Conservation (phyloP, 2,329 filamentous ascomycete genomes). For the Aspergillus amoenus region DNA sequence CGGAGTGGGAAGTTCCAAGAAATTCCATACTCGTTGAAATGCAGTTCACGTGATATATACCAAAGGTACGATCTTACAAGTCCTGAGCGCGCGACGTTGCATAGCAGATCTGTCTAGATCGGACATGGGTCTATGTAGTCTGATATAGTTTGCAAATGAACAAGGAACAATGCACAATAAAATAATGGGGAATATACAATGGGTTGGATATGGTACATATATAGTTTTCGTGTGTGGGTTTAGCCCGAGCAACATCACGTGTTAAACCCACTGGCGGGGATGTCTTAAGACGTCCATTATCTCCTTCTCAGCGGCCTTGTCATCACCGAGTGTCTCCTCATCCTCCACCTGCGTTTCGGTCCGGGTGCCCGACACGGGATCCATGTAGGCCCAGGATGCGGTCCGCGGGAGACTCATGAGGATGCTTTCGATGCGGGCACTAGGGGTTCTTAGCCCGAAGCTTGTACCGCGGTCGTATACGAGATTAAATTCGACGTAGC, state of each 20-base stretch:
- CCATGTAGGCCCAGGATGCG: conserved; percentile 95
- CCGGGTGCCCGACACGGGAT: conserved; percentile 52
- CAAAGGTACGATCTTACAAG: too few relatives aligned
- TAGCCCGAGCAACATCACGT: not conserved
- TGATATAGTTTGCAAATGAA: not conserved
- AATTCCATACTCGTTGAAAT: not conserved
- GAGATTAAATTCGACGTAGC: conserved; percentile 98
- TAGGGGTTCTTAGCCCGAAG: conserved; percentile 91
- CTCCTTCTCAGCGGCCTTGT: conserved; percentile 63
- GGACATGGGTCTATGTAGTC: not conserved
- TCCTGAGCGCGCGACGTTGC: too few relatives aligned
- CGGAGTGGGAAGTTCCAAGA: not conserved
- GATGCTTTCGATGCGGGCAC: conserved; percentile 90
- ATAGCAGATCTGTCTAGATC: not conserved
- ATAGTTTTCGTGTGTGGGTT: not conserved
- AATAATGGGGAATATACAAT: not conserved
- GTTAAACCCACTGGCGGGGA: conserved; percentile 61
- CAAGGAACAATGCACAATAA: not conserved
- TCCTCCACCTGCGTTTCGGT: conserved; percentile 50
- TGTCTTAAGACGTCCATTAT: conserved; percentile 70
- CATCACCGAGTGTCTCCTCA: conserved; percentile 34
- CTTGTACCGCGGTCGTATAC: conserved; percentile 94
- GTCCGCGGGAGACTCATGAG: conserved; percentile 95
- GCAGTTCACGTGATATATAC: not conserved
- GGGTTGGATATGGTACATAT: conserved; percentile 4